A percentile compares a stretch with the other conserved stretches of the same genome.
phyloP scores from a whole-genome alignment of 768 basidiomycete species.

The Cytidiella melzeri region DNA sequence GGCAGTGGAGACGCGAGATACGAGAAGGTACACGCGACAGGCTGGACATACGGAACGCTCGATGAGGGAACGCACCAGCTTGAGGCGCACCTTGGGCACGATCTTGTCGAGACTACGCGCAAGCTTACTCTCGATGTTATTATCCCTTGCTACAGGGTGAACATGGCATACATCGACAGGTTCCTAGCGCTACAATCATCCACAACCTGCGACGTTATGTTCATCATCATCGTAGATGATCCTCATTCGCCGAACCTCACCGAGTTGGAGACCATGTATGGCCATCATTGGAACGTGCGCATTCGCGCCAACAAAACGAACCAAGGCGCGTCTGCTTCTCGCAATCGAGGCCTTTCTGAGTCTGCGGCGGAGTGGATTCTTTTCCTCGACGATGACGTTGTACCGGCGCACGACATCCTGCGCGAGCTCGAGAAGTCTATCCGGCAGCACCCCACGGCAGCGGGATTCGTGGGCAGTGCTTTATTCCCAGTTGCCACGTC shows the following conservation, averaged over 20 bases:
- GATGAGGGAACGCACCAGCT: slow-evolving; percentile 33
- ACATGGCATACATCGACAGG: slow-evolving; percentile 34
- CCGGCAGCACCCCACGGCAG: slow-evolving; percentile 38
- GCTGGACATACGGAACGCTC: slow-evolving; percentile 46
- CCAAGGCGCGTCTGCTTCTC: slow-evolving; percentile 45
- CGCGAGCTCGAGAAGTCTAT: slow-evolving; percentile 42
- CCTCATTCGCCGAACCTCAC: slow-evolving; percentile 36
- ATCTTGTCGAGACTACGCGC: slow-evolving; percentile 20
- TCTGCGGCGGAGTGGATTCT: slow-evolving; percentile 51
- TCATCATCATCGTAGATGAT: slow-evolving; percentile 53
- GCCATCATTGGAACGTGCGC: slow-evolving; percentile 41
- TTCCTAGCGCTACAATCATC: slow-evolving; percentile 43
- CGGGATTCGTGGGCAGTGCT: slow-evolving; percentile 49
- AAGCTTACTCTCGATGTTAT: slow-evolving; percentile 49
- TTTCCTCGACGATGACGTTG: slow-evolving; percentile 59
- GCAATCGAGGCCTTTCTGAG: slow-evolving; percentile 50
- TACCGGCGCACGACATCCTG: slow-evolving; percentile 37
- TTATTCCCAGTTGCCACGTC: slow-evolving; percentile 41
- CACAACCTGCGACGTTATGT: slow-evolving; percentile 40
- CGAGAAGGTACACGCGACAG: slow-evolving; percentile 33
- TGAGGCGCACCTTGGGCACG: slow-evolving; percentile 31
- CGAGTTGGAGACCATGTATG: slow-evolving; percentile 35
- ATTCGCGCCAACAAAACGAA: slow-evolving; percentile 45
- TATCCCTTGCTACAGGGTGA: slow-evolving; percentile 51
- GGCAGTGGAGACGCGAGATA: slow-evolving; percentile 44